Evolutionary conservation across 2,329 filamentous ascomycete species (phyloP), one percentile per base, ranked within the genome.

Genomic region (Sclerotinia sclerotiorum): DNA sequence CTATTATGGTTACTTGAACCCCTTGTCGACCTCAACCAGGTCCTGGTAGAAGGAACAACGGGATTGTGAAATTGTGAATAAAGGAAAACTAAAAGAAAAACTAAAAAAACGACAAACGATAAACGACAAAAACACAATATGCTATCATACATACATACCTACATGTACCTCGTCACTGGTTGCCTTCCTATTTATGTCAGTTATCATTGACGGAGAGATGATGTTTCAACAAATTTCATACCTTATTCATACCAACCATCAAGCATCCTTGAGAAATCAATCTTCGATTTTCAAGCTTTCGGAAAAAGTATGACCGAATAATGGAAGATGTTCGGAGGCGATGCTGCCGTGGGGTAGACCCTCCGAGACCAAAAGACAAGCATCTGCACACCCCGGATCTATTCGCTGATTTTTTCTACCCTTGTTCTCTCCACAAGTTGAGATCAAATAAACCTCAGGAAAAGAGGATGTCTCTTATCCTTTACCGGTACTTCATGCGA

Each of bases 401-500:
- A 62, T 54, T 60, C 54, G 35, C 48, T 39, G 56, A 55, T 48
- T 49, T 32, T 39, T 32, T 58, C 17, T 11, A 61, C 67, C 72
- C 55, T 66, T 49, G 67, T 61, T 68, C 64, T 70, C 71, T 72
- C 70, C 69, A 73, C 70, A 72, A 62, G 49, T 71, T 68, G 55
- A 69, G 67, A 68, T 68, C 73, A 74, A 35, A 35, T 74, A 73
- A 74, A 72, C 68, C 71, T 68, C 64, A 70, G 68, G 69, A 64
- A 72, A 71, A 32, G 32, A 55, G 44, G 19, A 65, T 71, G 70
- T 68, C 73, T 62, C 71, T 73, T 71, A 69, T 70, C 71, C 67
- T 70, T 68, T 67, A 69, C 69, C 73, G 29, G 46, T 62, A 62
- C 60, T 62, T 70, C 71, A 76, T 75, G 73, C 75, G 71, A 68